Evolutionary conservation across 108 stramenopile genomes (phyloP), one percentile per base, ranked within the genome.

Genomic region (Stephanodiscus minutulus): DNA sequence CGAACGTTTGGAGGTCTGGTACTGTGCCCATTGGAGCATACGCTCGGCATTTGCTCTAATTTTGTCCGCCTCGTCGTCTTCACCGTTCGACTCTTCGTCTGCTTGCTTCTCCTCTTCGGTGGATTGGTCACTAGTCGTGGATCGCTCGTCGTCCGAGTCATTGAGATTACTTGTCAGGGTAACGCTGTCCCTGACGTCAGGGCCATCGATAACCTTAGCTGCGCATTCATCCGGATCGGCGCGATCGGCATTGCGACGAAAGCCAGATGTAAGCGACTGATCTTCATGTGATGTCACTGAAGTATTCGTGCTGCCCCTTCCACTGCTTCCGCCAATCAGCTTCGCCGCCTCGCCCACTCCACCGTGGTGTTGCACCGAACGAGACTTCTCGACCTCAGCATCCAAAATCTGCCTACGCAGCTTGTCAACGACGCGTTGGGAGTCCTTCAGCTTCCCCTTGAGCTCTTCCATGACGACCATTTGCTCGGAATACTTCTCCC

Each of bases 11-110:
- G 35, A 44, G 5, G 67, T 59, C 52, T 80, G 79, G 28, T 80
- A 80, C 44, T 64, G 61, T 1, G 79, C 70, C 79, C 79, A 80
- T 49, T 58, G 58, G 15, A 80, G 56, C 72, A 80, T 69, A 18
- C 68, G 66, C 25, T 68, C 72, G 21, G 79, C 79, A 27, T 80
- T 73, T 15, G 72, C 72, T 24, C 79, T 66, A 24, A 80, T 80
- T 41, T 36, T 48, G 1, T 75, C 74, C 3, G 74, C 74, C 46
- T 67, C 74, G 39, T 75, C 65, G 39, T 65, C 46, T 44, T 73
- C 64, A 28, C 58, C n/a, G 12, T 48, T 49, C 7, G 58, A 61
- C n/a, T 58, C 59, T 1, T 37, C 57, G 1, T 60, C 74, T 54
- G 36, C 59, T 28, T 33, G 58, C 49, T 50, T 56, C n/a, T 61